Base-by-base conservation (phyloP, 257 asterid species). In the Buddleja alternifolia region DNA sequence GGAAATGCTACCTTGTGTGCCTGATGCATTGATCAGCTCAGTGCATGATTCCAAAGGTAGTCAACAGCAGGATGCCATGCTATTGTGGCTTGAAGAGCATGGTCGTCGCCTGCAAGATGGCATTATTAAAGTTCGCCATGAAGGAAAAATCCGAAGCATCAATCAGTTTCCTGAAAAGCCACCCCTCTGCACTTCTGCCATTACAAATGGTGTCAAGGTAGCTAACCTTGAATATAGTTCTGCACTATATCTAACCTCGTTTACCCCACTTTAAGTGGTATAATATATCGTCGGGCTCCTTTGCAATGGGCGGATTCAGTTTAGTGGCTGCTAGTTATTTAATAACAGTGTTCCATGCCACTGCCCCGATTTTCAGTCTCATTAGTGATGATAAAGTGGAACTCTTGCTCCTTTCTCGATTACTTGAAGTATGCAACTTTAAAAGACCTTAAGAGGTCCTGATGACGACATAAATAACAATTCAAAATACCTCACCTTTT, bases 41-140 rank as follows among this genome's bases (percentile, higher is more conserved):
- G 84, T 81, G 21, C 84, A 81, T 73, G 86, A 82, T 75, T 52
- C 63, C n/a, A 37, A 62, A 37, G 85, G 81, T 51, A 37, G 40
- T 76, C 74, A 76, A 51, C 82, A 72, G 67, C 96, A 93, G 80
- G 99, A 93, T 71, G 99, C 78, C 32, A 73, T 87, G 88, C 79
- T 93, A 14, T 75, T 87, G 76, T 93, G 99, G 97, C 87, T 90
- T 41, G 99, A 93, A 84, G 99, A 93, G 72, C 96, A 90, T 67
- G 85, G 71, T 7, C 87, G 80, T 12, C 95, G 91, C 15, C 77
- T 90, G 75, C 88, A 85, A 46, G 76, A 78, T 75, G 96, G 96
- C 16, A 60, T 82, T 59, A 73, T 85, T 60, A 81, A 79, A 75
- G 93, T 90, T 47, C 84, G 83, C 39, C 61, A 42, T 44, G 88